These are phyloP conservation scores for Candida germanica DNA, from an alignment of 805 yeast species.

Conservation along the genomic window DNA sequence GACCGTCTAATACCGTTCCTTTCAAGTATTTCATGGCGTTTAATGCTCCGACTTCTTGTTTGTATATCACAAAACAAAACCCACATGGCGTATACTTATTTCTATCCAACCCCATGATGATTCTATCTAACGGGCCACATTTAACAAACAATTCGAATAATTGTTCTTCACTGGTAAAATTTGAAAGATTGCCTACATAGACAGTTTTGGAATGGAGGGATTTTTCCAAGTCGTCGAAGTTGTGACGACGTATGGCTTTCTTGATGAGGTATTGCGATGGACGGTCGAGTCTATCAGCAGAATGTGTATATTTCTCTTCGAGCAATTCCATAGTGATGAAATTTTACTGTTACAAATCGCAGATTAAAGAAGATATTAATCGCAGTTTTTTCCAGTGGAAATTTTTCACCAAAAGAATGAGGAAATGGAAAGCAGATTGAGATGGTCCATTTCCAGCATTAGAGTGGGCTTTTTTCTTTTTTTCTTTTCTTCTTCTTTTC, in stretches of 20 bases:
- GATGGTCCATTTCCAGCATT: too few species aligned
- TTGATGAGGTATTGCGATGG: slow-evolving; percentile 68
- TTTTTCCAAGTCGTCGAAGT: slow-evolving; percentile 59
- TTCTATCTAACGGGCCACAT: slow-evolving; percentile 73
- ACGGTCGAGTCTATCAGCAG: slow-evolving; percentile 65
- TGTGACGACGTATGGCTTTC: slow-evolving; percentile 55
- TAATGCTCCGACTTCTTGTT: slow-evolving; percentile 64
- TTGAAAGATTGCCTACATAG: slow-evolving; percentile 87
- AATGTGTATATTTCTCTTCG: slow-evolving; percentile 51
- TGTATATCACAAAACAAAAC: slow-evolving; percentile 86
- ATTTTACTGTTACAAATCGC: background rate
- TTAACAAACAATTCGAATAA: slow-evolving; percentile 81
- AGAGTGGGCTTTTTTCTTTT: too few species aligned
- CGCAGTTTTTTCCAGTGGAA: too few species aligned
- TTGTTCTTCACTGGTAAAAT: slow-evolving; percentile 93
- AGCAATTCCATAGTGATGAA: slow-evolving; percentile 31
- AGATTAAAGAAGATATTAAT: too few species aligned
- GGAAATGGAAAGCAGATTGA: too few species aligned
- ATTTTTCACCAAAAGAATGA: too few species aligned
- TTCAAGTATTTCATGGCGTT: slow-evolving; percentile 80
- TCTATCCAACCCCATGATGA: slow-evolving; percentile 93
- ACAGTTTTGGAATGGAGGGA: slow-evolving; percentile 71
- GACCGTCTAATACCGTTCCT: slow-evolving; percentile 81
- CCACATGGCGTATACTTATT: slow-evolving; percentile 94
- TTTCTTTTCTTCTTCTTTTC: too few species aligned